Base-by-base conservation (phyloP, 306 rosid genomes). In the Canavalia gladiata region DNA sequence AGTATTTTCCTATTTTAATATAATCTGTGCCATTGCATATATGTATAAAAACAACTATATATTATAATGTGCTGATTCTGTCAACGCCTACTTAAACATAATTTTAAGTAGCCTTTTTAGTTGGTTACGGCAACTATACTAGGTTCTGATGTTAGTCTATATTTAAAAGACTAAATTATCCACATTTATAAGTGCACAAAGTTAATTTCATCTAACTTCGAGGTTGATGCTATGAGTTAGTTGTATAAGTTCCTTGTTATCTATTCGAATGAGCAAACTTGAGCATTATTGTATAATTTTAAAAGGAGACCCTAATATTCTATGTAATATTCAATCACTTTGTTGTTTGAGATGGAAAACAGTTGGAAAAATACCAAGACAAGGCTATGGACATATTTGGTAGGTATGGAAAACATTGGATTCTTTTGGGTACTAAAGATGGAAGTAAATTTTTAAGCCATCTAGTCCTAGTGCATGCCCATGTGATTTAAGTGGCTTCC, bases 181-280 rank as follows among this genome's bases (percentile, higher is more conserved):
- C 81, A 84, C 37, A 71, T 75, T 71, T 77, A 58, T 10, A 47
- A 76, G 66, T 8, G 58, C 30, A 64, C 30, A 64, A 79, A 47
- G n/a, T 68, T 65, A 66, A 78, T 66, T 84, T 86, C 76, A 84
- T 80, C 88, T 77, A 79, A 81, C 59, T 83, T 87, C 89, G 89
- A 91, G 90, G 87, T 86, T 86, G 93, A 88, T 85, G 66, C 83
- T 81, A 39, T 68, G 69, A 74, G 80, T 39, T 78, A 73, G 78
- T 80, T 60, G 68, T 13, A 47, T 55, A 47, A 60, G 28, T 37
- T 74, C 68, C 41, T 59, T 57, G 81, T 76, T 51, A 77, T 72
- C 69, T 76, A 68, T 72, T 71, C 7, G 68, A 60, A 72, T 78
- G 37, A 70, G 45, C 35, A 57, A 76, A 54, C 49, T 35, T 49